Evolutionary conservation across 2,329 filamentous ascomycete genomes (phyloP).

Genomic region (Cadophora luteo-olivacea): DNA sequence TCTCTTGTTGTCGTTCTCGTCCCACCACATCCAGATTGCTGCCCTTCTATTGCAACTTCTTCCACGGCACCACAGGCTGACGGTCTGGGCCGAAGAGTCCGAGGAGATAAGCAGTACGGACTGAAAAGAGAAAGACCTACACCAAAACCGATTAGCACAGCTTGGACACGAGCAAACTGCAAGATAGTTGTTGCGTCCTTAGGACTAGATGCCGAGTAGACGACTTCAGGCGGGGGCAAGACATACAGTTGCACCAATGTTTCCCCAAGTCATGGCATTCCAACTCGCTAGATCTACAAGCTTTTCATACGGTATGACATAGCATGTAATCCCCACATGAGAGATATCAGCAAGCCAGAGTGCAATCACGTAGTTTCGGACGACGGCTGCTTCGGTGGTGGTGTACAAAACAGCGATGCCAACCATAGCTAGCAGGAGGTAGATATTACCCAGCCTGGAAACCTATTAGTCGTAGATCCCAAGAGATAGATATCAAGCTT

Average conservation of each 20-base stretch:
- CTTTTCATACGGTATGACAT: conserved; percentile 61
- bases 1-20: too few species aligned
- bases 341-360: conserved; percentile 70
- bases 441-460: conserved; percentile 73
- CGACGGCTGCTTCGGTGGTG: conserved; percentile 68
- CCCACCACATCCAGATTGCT: background rate
- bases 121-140: conserved; percentile 60
- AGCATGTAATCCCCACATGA: conserved; percentile 68
- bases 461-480: background rate
- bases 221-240: background rate
- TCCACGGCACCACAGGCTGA: conserved; percentile 9
- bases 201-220: background rate
- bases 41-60: background rate
- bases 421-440: conserved; percentile 69
- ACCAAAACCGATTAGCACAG: background rate
- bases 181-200: background rate
- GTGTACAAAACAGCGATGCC: conserved; percentile 69
- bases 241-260: conserved; percentile 68
- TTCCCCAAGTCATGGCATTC: conserved; percentile 78
- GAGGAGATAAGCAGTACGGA: conserved; percentile 62
- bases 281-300: conserved; percentile 62
- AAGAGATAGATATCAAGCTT: background rate
- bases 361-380: conserved; percentile 70
- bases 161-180: background rate
- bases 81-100: conserved; percentile 63